Percentiles rank a stretch among this genome's conserved stretches.
phyloP scores from a whole-genome alignment of 441 rosid species.

The Gossypium davidsonii region DNA sequence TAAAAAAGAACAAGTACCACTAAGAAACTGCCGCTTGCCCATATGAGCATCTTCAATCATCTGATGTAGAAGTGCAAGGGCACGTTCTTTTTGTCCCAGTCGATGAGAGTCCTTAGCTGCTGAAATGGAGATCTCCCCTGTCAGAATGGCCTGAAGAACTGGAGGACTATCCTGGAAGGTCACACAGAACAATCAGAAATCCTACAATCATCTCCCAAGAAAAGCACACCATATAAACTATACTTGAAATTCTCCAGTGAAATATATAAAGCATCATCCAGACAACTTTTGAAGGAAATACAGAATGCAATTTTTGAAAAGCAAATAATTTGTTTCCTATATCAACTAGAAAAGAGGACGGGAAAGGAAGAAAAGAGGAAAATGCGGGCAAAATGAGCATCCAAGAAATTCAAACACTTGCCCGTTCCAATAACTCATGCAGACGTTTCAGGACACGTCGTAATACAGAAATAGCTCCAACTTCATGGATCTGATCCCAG shows the following conservation, averaged over 20 bases:
- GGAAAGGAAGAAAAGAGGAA: background rate
- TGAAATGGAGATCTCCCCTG: constrained; percentile 55
- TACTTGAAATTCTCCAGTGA: background rate
- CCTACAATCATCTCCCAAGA: background rate
- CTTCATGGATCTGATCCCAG: constrained; percentile 96
- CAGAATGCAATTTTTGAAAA: background rate
- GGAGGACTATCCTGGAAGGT: constrained; percentile 59
- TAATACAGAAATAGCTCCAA: constrained; percentile 66
- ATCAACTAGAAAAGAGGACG: background rate
- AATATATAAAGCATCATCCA: background rate
- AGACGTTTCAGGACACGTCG: constrained; percentile 78
- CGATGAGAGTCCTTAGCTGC: constrained; percentile 66
- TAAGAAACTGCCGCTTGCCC: constrained; percentile 96
- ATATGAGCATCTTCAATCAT: constrained; percentile 98
- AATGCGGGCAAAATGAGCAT: constrained; percentile 1
- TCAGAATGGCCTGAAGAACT: constrained; percentile 59
- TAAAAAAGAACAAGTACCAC: constrained; percentile 50
- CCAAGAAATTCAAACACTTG: constrained; percentile 22
- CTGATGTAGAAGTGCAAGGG: constrained; percentile 89
- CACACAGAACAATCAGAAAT: constrained; percentile 1
- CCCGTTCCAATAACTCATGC: constrained; percentile 83
- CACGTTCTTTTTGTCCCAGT: constrained; percentile 85
- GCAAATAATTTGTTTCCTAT: background rate
- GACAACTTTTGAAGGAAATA: background rate
- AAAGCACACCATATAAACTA: constrained; percentile 5